Evolutionary conservation across 352 stramenopile species (phyloP).

Genomic region (Elongisporangium undulatum): DNA sequence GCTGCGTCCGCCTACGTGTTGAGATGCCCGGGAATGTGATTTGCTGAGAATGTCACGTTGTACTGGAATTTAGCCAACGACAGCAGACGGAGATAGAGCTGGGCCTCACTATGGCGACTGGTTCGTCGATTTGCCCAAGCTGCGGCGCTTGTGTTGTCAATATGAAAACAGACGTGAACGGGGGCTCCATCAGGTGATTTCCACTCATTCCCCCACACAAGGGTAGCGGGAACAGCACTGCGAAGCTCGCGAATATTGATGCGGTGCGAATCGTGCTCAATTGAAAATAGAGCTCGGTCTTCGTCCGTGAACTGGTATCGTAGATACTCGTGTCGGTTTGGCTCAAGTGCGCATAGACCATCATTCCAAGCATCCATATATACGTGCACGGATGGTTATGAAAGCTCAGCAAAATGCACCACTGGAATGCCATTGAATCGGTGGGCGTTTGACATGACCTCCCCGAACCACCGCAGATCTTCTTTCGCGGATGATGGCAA

Average conservation of each 20-base stretch:
- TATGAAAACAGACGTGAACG: slow-evolving; percentile 3
- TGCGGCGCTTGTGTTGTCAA: slow-evolving; percentile 7
- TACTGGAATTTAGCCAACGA: not conserved
- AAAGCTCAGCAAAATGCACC: not conserved
- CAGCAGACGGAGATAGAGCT: slow-evolving; percentile 1
- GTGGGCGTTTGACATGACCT: not conserved
- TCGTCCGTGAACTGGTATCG: not conserved
- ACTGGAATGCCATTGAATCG: not conserved
- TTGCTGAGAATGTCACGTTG: not conserved
- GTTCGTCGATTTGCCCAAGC: not conserved
- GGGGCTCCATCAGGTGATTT: not conserved
- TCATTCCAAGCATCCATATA: not conserved
- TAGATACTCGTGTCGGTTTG: not conserved
- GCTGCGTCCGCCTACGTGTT: too few species aligned
- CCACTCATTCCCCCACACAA: not conserved
- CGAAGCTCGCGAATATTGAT: not conserved
- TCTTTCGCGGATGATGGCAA: not conserved
- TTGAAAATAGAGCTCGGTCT: too few species aligned
- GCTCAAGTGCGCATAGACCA: not conserved
- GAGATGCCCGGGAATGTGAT: not conserved
- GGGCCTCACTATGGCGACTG: not conserved
- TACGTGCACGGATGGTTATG: not conserved
- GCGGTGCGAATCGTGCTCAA: not conserved
- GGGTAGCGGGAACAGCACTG: not conserved
- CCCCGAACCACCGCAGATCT: not conserved